Evolutionary conservation across 371 early-diverging fungal species (phyloP), one percentile per base, ranked within the genome.

Genomic region (Mucor irregularis): DNA sequence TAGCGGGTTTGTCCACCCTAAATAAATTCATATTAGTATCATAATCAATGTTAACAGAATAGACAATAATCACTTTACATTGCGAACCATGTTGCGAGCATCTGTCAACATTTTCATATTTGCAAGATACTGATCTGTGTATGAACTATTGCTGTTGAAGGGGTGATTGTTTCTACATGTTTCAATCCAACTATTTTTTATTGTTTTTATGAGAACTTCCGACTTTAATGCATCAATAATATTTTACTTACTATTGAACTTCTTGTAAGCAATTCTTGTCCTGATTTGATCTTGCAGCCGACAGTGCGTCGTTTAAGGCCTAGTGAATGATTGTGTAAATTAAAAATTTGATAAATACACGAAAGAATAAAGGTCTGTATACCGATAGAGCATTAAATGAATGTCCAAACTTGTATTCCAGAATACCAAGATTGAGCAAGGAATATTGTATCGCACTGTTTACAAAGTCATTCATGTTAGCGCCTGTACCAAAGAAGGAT

Each of bases 321-420:
- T 68, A 54, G n/a, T 7, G 48, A 5, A 29, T 3, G 21, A 19
- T 38, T 37, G 5, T 16, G 28, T 31, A 50, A 25, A 25, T 44
- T 7, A 3, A 33, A 31, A 13, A 8, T 31, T 25, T 13, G 22
- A 2, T 7, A 3, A 4, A 17, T 17, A 21, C 13, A 39, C 26
- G 5, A 51, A 34, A 53, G 14, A 5, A 26, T 19, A 39, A 43
- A n/a, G 9, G 1, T 40, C 16, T 11, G 3, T 30, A 50, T 67
- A 73, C 73, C 22, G 59, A 57, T 25, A 64, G 29, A 22, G 76
- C 70, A 52, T 59, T 68, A 13, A 39, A 57, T 9, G 42, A 49
- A 47, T 76, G 76, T 0, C 73, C 73, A 49, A 76, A 70, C 26
- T 68, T 76, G 4, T 68, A 55, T 58, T 76, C 76, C 25, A 76